Percentiles rank a stretch among this genome's conserved stretches.
Evolutionary conservation across 164 flowering plant genomes (phyloP).

Genomic region (Tinospora cordifolia): DNA sequence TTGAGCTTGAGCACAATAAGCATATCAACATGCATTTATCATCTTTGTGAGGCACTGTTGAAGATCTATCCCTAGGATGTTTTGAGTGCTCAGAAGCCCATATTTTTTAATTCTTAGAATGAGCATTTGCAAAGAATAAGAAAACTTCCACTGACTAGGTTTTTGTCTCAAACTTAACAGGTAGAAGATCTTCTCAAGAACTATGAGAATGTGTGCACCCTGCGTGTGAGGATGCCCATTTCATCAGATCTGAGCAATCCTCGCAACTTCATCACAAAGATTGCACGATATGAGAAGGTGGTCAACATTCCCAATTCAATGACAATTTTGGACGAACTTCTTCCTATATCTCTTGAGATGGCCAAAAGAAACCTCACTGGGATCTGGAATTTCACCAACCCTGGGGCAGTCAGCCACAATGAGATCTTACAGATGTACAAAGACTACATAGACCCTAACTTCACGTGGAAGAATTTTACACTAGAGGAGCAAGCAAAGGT

Average conservation of each 20-base stretch:
- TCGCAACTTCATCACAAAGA: constrained; percentile 37
- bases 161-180: constrained; percentile 12
- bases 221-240: constrained; percentile 40
- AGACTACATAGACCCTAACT: constrained; percentile 31
- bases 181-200: constrained; percentile 40
- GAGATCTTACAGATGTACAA: constrained; percentile 37
- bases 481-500: constrained; percentile 42
- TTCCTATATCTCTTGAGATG: constrained; percentile 39
- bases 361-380: constrained; percentile 38
- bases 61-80: background rate
- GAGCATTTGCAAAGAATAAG: background rate
- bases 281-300: constrained; percentile 33
- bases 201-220: constrained; percentile 37
- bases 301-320: constrained; percentile 38
- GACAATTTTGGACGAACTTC: constrained; percentile 39
- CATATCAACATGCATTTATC: background rate
- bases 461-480: constrained; percentile 37
- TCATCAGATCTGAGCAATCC: constrained; percentile 38
- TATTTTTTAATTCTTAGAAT: background rate
- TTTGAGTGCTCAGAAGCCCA: background rate
- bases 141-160: background rate
- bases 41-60: background rate
- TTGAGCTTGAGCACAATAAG: background rate
- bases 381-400: constrained; percentile 39
- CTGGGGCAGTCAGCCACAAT: constrained; percentile 41